Percentiles rank a stretch among this genome's conserved stretches.
These are phyloP conservation scores for Teratosphaeria epicoccoides DNA, from an alignment of 2,329 filamentous ascomycete genomes.

Conservation along the genomic window DNA sequence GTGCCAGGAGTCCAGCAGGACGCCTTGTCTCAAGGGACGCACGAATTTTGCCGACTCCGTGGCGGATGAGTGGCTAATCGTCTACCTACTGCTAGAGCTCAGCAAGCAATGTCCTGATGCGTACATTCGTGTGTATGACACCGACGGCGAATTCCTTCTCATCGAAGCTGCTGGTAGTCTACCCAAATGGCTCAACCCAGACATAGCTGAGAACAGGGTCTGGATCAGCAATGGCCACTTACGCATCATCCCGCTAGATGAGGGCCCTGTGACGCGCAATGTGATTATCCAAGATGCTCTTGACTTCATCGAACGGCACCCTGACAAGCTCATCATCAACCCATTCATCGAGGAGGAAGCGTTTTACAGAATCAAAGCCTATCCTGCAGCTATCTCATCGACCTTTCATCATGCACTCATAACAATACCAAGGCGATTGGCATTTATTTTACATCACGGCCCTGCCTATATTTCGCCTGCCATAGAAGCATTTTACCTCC, in stretches of 20 bases:
- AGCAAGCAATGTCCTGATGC: constrained; percentile 60
- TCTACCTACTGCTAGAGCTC: constrained; percentile 76
- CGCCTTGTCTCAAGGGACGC: constrained; percentile 49
- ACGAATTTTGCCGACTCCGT: constrained; percentile 90
- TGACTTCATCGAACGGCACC: constrained; percentile 45
- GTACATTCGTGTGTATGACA: constrained; percentile 77
- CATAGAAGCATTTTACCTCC: constrained; percentile 83
- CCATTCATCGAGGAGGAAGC: constrained; percentile 73
- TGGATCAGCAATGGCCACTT: constrained; percentile 78
- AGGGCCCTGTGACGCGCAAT: constrained; percentile 26
- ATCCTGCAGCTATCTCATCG: constrained; percentile 62
- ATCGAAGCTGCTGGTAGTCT: constrained; percentile 84
- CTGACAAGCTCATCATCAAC: constrained; percentile 56
- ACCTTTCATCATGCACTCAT: constrained; percentile 67
- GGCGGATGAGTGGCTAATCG: constrained; percentile 95
- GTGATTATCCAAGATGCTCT: constrained; percentile 58
- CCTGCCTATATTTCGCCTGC: constrained; percentile 72
- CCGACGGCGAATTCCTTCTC: constrained; percentile 89
- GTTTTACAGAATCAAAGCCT: constrained; percentile 77
- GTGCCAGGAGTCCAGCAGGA: constrained; percentile 11
- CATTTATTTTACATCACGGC: constrained; percentile 63
- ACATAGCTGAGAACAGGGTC: constrained; percentile 75
- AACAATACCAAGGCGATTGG: constrained; percentile 70
- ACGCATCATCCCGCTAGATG: constrained; percentile 54
- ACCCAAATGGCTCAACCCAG: constrained; percentile 83